Percentiles rank a stretch among this genome's conserved stretches.
Conservation (phyloP, 129 eudicot species). For the Saposhnikovia divaricata region DNA sequence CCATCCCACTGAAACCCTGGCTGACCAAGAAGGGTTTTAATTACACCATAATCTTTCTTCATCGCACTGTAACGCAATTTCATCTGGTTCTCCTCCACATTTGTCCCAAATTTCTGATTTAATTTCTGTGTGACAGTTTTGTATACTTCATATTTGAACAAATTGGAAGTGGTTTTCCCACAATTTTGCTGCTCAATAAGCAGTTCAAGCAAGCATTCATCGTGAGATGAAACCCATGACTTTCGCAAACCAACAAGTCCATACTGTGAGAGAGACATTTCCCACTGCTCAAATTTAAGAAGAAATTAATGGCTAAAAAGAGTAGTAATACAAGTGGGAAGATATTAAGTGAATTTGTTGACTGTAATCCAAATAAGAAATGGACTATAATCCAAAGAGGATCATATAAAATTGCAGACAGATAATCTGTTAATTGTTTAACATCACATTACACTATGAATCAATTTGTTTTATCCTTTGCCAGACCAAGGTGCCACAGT, state of each 20-base stretch:
- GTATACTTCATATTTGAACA: conserved; percentile 9
- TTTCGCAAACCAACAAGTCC: conserved; percentile 7
- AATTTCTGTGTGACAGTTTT: conserved; percentile 12
- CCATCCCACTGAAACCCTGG: conserved; percentile 9
- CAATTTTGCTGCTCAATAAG: conserved; percentile 9
- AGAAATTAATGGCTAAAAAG: background rate
- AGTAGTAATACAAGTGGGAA: background rate
- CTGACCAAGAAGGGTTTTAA: conserved; percentile 4
- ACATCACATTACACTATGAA: background rate
- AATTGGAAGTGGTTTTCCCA: conserved; percentile 8
- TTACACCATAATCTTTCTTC: conserved; percentile 6
- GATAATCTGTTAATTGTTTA: background rate
- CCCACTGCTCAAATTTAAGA: background rate
- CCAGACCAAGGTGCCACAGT: background rate
- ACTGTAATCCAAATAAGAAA: background rate
- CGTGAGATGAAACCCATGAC: conserved; percentile 5
- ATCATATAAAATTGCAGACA: background rate
- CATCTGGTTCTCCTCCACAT: conserved; percentile 10
- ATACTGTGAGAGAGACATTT: background rate
- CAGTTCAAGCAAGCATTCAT: conserved; percentile 10
- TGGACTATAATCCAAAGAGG: background rate
- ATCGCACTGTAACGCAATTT: background rate
- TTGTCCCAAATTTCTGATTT: conserved; percentile 2
- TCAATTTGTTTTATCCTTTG: background rate
- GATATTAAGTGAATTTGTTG: background rate